These are phyloP conservation scores for Beauveria bassiana DNA, from an alignment of 2,329 filamentous ascomycete species.

Conservation along the genomic window DNA sequence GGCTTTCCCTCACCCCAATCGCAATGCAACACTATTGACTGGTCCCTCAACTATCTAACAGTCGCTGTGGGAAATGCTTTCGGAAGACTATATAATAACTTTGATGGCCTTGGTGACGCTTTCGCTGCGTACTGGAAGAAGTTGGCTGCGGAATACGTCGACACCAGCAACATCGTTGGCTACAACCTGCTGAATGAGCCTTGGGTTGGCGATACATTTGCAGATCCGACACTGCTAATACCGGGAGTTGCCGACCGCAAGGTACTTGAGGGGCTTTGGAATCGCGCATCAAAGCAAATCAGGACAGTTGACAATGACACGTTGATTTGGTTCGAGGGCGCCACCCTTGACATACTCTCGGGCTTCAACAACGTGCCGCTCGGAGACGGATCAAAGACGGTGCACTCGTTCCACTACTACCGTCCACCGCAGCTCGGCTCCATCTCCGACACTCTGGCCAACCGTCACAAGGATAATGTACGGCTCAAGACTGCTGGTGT, in stretches of 20 bases:
- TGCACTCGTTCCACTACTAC: constrained; percentile 18
- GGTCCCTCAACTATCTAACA: constrained; percentile 14
- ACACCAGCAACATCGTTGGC: constrained; percentile 13
- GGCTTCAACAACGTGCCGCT: constrained; percentile 16
- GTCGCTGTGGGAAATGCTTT: constrained; percentile 15
- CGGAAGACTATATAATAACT: constrained; percentile 15
- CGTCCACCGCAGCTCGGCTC: constrained; percentile 14
- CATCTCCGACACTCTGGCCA: constrained; percentile 11
- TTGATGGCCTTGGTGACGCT: constrained; percentile 15
- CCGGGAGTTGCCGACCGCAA: constrained; percentile 14
- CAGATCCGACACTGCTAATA: constrained; percentile 12
- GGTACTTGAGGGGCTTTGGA: constrained; percentile 14
- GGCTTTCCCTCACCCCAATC: constrained; percentile 14
- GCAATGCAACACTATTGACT: constrained; percentile 13
- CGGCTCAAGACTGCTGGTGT: constrained; percentile 15
- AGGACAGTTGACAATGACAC: constrained; percentile 15
- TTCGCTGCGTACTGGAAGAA: constrained; percentile 16
- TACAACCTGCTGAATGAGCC: constrained; percentile 17
- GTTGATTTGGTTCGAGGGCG: constrained; percentile 16
- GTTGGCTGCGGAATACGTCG: constrained; percentile 13
- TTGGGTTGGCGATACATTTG: constrained; percentile 15
- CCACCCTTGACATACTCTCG: constrained; percentile 14
- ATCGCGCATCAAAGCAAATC: constrained; percentile 14
- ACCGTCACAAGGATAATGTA: constrained; percentile 14
- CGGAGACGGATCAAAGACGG: constrained; percentile 14